Base-by-base conservation (phyloP, 176 grass and related monocot species). In the Pontederia paniculata region DNA sequence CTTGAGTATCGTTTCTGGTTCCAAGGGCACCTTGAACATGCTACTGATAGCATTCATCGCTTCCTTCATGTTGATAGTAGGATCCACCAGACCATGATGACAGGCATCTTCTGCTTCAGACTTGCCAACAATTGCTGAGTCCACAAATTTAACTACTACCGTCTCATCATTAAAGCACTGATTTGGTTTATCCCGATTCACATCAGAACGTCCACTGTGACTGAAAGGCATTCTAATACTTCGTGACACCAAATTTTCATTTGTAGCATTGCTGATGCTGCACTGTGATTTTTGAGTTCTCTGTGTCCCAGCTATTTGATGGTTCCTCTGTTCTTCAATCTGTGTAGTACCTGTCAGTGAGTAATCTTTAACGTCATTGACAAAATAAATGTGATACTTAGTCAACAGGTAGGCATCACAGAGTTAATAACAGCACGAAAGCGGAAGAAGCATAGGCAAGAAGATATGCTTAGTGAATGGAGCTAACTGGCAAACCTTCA, bases 11-110 rank as follows among this genome's bases (percentile, higher is more conserved):
- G 82, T 76, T 54, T 83, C 89, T 23, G 79, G 75, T 55, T 96
- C 90, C 23, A 96, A 49, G 55, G 90, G 90, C 60, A 89, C 82
- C 61, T 76, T 54, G 84, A 97, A 97, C 91, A 97, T 97, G 60
- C 66, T 87, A 66, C 59, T 86, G 45, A 97, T 97, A 17, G 74
- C 83, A 69, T 72, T 58, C 83, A 90, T 87, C 28, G 86, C 91
- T 65, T 97, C 91, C 56, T 90, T 87, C 48, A 80, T 81, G 65
- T 89, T 86, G 54, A 97, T 84, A 44, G 86, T 97, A 62, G 91
- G 91, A 58, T 97, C 86, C 14, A 97, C 79, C 4, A 90, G 73
- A 62, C 91, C 91, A 81, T 87, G 83, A 79, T 97, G 85, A 56
- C 79, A 90, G 42, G 85, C 79, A 80, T 83, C 81, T 87, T 97